Conservation (phyloP, 2,329 filamentous ascomycete species). For the Penicillium sp. region DNA sequence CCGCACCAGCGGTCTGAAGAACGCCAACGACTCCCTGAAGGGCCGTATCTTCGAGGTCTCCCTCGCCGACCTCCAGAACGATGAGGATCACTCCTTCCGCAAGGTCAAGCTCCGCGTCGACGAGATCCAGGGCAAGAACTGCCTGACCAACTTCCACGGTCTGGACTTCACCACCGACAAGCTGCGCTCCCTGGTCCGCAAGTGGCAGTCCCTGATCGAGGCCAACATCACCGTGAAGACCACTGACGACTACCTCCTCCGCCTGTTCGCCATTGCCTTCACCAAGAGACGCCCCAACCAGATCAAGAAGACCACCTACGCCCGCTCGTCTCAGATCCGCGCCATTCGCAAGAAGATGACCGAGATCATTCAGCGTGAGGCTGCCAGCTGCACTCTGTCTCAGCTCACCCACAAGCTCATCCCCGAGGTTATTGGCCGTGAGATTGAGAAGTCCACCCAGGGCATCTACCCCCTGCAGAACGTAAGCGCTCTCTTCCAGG, state of each 20-base stretch:
- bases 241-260: constrained; percentile 98
- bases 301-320: constrained; percentile 99
- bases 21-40: constrained; percentile 98
- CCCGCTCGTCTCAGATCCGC: constrained; percentile 93
- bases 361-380: constrained; percentile 98
- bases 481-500: constrained; percentile 58
- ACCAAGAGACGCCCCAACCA: constrained; percentile 99
- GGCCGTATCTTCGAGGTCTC: constrained; percentile 99
- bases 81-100: constrained; percentile 99
- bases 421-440: constrained; percentile 97
- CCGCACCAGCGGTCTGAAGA: constrained; percentile 99
- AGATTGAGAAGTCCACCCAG: constrained; percentile 99
- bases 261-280: constrained; percentile 98
- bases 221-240: constrained; percentile 99
- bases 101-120: constrained; percentile 99
- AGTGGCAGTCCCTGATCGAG: constrained; percentile 99
- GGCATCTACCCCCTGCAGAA: constrained; percentile 99
- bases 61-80: constrained; percentile 98
- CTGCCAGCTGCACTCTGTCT: constrained; percentile 86
- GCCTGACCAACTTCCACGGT: constrained; percentile 99
- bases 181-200: constrained; percentile 97
- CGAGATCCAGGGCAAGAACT: constrained; percentile 99
- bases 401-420: constrained; percentile 99
- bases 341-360: constrained; percentile 99
- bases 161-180: constrained; percentile 99